Evolutionary conservation across 2,329 filamentous ascomycete genomes (phyloP).

Genomic region (Dactylellina haptotyla): DNA sequence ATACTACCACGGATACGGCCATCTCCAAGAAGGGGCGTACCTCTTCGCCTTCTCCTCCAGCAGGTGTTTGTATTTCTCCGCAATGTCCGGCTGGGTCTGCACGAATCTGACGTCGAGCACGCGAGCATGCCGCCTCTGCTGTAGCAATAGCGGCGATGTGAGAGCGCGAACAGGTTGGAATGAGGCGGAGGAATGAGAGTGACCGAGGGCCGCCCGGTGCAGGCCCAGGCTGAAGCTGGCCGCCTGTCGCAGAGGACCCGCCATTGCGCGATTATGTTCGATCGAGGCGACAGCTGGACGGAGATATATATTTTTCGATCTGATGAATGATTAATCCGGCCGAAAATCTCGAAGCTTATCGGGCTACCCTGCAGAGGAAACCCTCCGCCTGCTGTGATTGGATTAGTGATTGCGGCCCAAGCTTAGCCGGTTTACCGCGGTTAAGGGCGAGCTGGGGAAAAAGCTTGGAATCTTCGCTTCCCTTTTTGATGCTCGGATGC

Average conservation of each 20-base stretch:
- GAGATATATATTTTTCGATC: background rate
- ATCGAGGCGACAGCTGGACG: background rate
- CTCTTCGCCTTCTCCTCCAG: slow-evolving; percentile 81
- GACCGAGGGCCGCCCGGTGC: slow-evolving; percentile 36
- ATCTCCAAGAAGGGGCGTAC: slow-evolving; percentile 59
- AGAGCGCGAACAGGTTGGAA: slow-evolving; percentile 21
- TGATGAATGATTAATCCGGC: background rate
- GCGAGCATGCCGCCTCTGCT: slow-evolving; percentile 85
- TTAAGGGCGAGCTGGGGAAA: slow-evolving; percentile 21
- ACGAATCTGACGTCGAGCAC: slow-evolving; percentile 93
- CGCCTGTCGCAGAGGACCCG: slow-evolving; percentile 35
- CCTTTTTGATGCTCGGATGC: background rate
- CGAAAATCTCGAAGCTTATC: too few relatives aligned
- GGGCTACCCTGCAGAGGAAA: too few relatives aligned
- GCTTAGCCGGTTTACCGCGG: slow-evolving; percentile 52
- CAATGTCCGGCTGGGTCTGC: slow-evolving; percentile 76
- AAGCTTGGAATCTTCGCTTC: background rate
- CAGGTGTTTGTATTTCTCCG: slow-evolving; percentile 88
- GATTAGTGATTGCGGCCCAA: background rate
- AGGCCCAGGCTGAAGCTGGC: slow-evolving; percentile 12
- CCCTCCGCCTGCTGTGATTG: too few relatives aligned
- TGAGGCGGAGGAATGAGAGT: slow-evolving; percentile 28
- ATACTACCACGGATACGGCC: background rate
- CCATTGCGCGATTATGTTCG: slow-evolving; percentile 9
- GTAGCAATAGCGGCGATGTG: slow-evolving; percentile 31